Percentiles rank a stretch among this genome's conserved stretches.
phyloP scores from a whole-genome alignment of 805 yeast species.

The Phaffomyces thermotolerans region DNA sequence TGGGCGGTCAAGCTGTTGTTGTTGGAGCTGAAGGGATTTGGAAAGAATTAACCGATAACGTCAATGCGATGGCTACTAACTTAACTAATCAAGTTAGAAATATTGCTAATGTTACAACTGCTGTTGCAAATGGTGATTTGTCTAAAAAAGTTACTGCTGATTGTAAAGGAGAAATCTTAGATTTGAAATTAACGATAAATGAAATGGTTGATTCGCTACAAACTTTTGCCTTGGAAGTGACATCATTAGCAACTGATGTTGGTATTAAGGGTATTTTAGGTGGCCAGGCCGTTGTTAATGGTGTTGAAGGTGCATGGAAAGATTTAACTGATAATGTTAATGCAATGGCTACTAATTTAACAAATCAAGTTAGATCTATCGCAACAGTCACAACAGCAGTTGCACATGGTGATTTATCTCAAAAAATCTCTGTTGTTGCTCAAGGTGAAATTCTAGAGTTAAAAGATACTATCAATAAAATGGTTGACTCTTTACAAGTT shows the following conservation, averaged over 20 bases:
- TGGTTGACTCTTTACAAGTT: constrained; percentile 86
- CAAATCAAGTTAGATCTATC: constrained; percentile 87
- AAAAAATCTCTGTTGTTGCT: constrained; percentile 83
- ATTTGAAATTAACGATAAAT: constrained; percentile 77
- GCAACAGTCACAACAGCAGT: constrained; percentile 95
- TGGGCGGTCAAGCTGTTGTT: constrained; percentile 88
- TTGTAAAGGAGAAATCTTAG: constrained; percentile 85
- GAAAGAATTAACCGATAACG: constrained; percentile 87
- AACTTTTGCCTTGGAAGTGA: constrained; percentile 81
- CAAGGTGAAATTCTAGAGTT: constrained; percentile 85
- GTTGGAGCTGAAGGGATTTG: constrained; percentile 84
- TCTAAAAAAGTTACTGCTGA: constrained; percentile 81
- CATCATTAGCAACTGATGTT: constrained; percentile 87
- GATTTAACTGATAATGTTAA: constrained; percentile 86
- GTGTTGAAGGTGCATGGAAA: constrained; percentile 88
- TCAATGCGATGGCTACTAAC: constrained; percentile 87
- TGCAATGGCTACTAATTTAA: constrained; percentile 89
- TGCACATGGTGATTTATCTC: constrained; percentile 85
- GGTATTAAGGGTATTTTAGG: constrained; percentile 91
- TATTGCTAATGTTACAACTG: constrained; percentile 78
- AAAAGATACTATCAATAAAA: constrained; percentile 80
- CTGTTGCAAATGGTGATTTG: constrained; percentile 86
- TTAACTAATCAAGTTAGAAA: constrained; percentile 86
- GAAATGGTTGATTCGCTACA: constrained; percentile 90
- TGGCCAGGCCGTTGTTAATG: constrained; percentile 84